Conservation (phyloP, 495 filamentous ascomycete genomes). For the Chlorociboria aeruginascens region DNA sequence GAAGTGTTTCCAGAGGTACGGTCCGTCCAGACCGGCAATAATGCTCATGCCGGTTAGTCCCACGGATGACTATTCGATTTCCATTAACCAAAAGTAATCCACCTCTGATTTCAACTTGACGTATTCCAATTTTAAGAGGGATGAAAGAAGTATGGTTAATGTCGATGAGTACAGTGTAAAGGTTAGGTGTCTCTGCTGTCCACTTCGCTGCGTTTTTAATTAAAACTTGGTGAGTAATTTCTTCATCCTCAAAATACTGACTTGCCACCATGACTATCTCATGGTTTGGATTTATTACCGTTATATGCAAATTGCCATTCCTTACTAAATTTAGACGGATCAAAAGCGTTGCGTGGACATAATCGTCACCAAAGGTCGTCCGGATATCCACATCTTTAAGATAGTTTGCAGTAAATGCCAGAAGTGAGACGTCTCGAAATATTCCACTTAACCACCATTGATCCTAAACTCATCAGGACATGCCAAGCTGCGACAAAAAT, state of each 20-base stretch:
- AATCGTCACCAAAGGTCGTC: constrained; percentile 43
- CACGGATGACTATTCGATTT: constrained; percentile 43
- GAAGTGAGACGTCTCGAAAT: constrained; percentile 56
- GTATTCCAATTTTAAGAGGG: constrained; percentile 48
- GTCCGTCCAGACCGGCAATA: constrained; percentile 47
- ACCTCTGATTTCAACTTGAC: constrained; percentile 40
- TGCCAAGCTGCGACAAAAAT: not conserved
- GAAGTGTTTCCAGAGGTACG: constrained; percentile 42
- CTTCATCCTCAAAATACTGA: not conserved
- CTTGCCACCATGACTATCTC: too few relatives aligned
- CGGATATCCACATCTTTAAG: constrained; percentile 49
- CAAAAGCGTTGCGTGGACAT: constrained; percentile 39
- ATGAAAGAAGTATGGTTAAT: constrained; percentile 26
- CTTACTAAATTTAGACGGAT: constrained; percentile 32
- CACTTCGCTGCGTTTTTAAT: constrained; percentile 34
- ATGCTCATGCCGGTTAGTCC: constrained; percentile 61
- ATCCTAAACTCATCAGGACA: constrained; percentile 19
- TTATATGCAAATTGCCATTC: constrained; percentile 19
- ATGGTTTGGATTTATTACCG: constrained; percentile 22
- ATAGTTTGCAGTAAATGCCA: constrained; percentile 43
- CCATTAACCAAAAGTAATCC: constrained; percentile 52
- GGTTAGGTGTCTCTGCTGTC: constrained; percentile 57
- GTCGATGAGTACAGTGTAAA: constrained; percentile 39
- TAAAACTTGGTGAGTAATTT: not conserved
- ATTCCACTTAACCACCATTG: constrained; percentile 53